Conservation (phyloP, 2,329 filamentous ascomycete genomes). For the Xylariaceae sp. region DNA sequence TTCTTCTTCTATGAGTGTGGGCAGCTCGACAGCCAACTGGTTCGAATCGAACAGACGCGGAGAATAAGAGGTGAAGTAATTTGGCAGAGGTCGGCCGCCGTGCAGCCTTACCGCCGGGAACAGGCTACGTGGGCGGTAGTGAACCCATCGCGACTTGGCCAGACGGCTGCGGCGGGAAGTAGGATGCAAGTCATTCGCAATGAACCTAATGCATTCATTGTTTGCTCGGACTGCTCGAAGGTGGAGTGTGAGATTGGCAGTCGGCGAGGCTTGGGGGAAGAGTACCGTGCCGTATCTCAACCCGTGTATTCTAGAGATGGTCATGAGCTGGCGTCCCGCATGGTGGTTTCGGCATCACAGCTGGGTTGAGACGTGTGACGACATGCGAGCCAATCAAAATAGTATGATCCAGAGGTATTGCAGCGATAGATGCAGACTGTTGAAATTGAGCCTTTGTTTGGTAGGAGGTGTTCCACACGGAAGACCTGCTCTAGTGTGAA, state of each 20-base stretch:
- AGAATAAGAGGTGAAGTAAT: conserved; percentile 24
- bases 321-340: conserved; percentile 51
- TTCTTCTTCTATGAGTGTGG: neutral
- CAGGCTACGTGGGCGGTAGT: neutral
- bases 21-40: conserved; percentile 11
- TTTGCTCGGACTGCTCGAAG: conserved; percentile 14
- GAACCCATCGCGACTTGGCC: conserved; percentile 6
- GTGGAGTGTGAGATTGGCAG: conserved; percentile 21
- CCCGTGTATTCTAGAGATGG: conserved; percentile 54
- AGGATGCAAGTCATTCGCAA: conserved; percentile 8
- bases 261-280: conserved; percentile 40
- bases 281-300: conserved; percentile 54
- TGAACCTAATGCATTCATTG: conserved; percentile 12
- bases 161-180: conserved; percentile 3
- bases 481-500: no score
- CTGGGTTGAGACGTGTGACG: conserved; percentile 22
- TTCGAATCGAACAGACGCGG: conserved; percentile 22
- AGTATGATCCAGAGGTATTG: neutral
- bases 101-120: conserved; percentile 22
- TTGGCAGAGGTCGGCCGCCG: conserved; percentile 15
- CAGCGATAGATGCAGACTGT: neutral
- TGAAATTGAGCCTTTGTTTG: no score
- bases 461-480: no score
- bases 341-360: conserved; percentile 33
- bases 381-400: conserved; percentile 6